Evolutionary conservation across 106 monocot genomes (phyloP), one percentile per base, ranked within the genome.

Genomic region (Dendrobium huoshanense): DNA sequence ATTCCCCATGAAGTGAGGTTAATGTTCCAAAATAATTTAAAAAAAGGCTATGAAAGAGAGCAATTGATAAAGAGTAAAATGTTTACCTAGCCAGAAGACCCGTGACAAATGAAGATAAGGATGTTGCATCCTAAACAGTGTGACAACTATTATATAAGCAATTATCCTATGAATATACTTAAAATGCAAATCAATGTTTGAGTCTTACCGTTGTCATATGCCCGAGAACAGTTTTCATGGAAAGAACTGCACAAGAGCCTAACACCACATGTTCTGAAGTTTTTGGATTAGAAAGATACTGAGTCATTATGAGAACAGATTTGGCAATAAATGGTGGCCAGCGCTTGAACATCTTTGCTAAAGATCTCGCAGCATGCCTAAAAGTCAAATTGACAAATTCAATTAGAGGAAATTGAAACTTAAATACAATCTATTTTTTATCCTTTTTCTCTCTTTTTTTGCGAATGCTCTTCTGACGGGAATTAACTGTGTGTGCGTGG

Each of bases 41-140:
- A 73, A 25, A 20, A 47, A 72, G 17, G 9, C 27, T 41, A 72
- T 19, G 20, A 61, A 24, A 42, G 77, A 40, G 24, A 73, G 72
- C 29, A 7, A 56, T 45, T 37, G 37, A 25, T 0, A 77, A 31
- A 41, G 72, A n/a, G 37, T 47, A 51, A 24, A 65, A 73, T 75
- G 61, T 15, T 83, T 91, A 99, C 99, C 99, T 99, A 48, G 93
- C 88, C 59, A 99, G 86, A 86, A 99, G 90, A 45, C 95, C 91
- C 48, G 82, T 78, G 48, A 95, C 80, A 83, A 99, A 99, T 64
- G 90, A 93, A 59, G 95, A 83, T 29, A 99, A 95, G 9, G 90
- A 88, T 11, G 44, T 67, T 4, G 89, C 81, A 87, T 99, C 95
- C 99, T 99, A 79, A 47, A 76, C 25, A 27, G 10, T 49, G 74